Conservation (phyloP, 306 rosid genomes). For the Vicia villosa region DNA sequence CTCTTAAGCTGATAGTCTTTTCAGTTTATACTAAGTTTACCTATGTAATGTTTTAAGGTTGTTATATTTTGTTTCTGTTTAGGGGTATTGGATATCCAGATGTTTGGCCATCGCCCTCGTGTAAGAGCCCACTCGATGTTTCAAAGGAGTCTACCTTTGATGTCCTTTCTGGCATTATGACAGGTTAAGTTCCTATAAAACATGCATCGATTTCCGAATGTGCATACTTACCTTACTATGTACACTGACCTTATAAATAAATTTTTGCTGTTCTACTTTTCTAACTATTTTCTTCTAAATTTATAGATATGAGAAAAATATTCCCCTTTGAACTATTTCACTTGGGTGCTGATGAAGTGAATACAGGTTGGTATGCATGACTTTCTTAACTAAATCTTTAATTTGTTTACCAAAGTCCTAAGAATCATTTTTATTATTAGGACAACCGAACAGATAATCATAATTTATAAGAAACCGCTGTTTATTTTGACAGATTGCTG, state of each 20-base stretch:
- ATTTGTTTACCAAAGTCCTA: slow-evolving; percentile 1
- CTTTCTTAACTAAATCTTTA: slow-evolving; percentile 28
- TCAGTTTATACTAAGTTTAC: background rate
- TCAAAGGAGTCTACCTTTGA: slow-evolving; percentile 81
- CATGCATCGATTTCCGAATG: background rate
- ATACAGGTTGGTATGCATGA: slow-evolving; percentile 76
- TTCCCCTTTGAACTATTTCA: slow-evolving; percentile 97
- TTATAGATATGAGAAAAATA: slow-evolving; percentile 88
- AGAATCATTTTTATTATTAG: slow-evolving; percentile 19
- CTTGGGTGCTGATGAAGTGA: slow-evolving; percentile 98
- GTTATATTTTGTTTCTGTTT: slow-evolving; percentile 27
- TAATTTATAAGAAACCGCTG: slow-evolving; percentile 29
- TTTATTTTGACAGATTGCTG: slow-evolving; percentile 87
- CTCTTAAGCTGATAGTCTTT: slow-evolving; percentile 22
- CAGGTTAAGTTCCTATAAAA: slow-evolving; percentile 61
- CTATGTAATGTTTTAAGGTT: slow-evolving; percentile 13
- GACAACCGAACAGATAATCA: background rate
- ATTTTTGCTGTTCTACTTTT: no score
- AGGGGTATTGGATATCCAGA: slow-evolving; percentile 97
- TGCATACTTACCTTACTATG: slow-evolving; percentile 3
- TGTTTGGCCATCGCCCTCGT: slow-evolving; percentile 89
- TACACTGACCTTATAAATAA: no score
- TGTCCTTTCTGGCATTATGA: slow-evolving; percentile 76
- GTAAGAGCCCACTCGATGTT: slow-evolving; percentile 91
- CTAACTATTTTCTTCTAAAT: slow-evolving; percentile 6